A percentile compares a stretch with the other conserved stretches of the same genome.
These are phyloP conservation scores for Colletotrichum navitas DNA, from an alignment of 2,329 filamentous ascomycete species.

Conservation along the genomic window DNA sequence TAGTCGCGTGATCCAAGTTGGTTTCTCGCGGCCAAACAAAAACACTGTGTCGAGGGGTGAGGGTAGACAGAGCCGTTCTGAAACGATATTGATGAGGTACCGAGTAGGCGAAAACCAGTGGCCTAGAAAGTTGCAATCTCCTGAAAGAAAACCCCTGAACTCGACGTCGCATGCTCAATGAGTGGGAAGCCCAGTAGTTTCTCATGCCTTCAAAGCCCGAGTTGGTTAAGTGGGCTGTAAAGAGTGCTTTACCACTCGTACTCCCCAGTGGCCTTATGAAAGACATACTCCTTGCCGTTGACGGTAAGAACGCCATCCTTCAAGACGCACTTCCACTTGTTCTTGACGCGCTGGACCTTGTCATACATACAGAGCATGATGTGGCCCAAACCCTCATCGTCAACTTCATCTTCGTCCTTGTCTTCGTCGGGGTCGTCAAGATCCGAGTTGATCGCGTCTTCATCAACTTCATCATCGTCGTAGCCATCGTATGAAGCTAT, in stretches of 20 bases:
- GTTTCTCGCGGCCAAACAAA: constrained; percentile 7
- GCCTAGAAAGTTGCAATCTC: constrained; percentile 10
- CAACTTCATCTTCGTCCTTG: constrained; percentile 84
- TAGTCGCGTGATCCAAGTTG: constrained; percentile 9
- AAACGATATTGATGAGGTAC: background rate
- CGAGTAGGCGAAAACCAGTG: background rate
- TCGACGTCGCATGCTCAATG: background rate
- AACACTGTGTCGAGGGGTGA: background rate
- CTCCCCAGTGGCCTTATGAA: constrained; percentile 96
- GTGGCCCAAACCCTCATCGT: constrained; percentile 84
- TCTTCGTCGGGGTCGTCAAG: constrained; percentile 95
- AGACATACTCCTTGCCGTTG: constrained; percentile 95
- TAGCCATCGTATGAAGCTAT: constrained; percentile 73
- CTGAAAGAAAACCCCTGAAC: background rate
- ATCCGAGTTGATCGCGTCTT: constrained; percentile 98
- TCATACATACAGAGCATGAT: constrained; percentile 99
- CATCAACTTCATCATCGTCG: constrained; percentile 76
- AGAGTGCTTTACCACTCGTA: constrained; percentile 85
- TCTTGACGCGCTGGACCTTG: constrained; percentile 99
- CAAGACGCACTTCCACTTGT: constrained; percentile 99
- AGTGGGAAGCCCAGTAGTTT: background rate
- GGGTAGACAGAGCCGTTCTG: constrained; percentile 1
- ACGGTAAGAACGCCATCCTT: constrained; percentile 97
- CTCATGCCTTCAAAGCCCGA: background rate
- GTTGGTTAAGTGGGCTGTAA: background rate